A percentile compares a stretch with the other conserved stretches of the same genome.
These are phyloP conservation scores for Eutrema salsugineum DNA, from an alignment of 441 rosid species.

Conservation along the genomic window DNA sequence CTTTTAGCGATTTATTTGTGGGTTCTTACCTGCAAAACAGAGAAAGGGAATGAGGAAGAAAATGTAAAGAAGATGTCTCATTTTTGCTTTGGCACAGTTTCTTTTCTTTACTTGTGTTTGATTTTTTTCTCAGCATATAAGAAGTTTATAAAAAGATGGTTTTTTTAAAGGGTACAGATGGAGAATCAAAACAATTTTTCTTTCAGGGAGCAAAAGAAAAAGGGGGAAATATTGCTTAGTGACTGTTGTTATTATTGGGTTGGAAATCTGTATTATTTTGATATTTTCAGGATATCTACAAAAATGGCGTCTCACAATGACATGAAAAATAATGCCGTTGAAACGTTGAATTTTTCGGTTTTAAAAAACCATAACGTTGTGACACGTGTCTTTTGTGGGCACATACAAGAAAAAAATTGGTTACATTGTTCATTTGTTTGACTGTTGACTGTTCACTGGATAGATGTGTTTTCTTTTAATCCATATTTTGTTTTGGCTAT, in stretches of 20 bases:
- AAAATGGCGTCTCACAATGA: neutral
- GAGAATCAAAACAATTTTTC: constrained; percentile 17
- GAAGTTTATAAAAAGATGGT: constrained; percentile 24
- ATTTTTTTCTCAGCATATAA: constrained; percentile 21
- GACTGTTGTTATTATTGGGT: neutral
- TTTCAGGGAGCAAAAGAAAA: neutral
- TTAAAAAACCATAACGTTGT: neutral
- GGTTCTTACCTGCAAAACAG: constrained; percentile 50
- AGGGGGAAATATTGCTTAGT: neutral
- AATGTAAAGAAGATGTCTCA: constrained; percentile 36
- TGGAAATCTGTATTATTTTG: neutral
- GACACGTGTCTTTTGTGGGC: constrained; percentile 1
- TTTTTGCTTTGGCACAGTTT: constrained; percentile 23
- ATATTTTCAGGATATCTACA: neutral
- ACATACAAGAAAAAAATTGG: neutral
- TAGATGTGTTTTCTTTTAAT: neutral
- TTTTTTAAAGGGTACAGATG: constrained; percentile 10
- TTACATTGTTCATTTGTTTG: constrained; percentile 15
- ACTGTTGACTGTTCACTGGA: neutral
- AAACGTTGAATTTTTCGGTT: constrained; percentile 20
- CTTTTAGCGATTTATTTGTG: neutral
- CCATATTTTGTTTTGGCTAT: neutral
- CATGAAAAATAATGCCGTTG: constrained; percentile 23
- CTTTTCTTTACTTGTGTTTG: constrained; percentile 4
- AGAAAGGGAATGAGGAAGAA: constrained; percentile 40